These are phyloP conservation scores for Glutinoglossum americanum DNA, from an alignment of 495 filamentous ascomycete genomes.

Conservation along the genomic window DNA sequence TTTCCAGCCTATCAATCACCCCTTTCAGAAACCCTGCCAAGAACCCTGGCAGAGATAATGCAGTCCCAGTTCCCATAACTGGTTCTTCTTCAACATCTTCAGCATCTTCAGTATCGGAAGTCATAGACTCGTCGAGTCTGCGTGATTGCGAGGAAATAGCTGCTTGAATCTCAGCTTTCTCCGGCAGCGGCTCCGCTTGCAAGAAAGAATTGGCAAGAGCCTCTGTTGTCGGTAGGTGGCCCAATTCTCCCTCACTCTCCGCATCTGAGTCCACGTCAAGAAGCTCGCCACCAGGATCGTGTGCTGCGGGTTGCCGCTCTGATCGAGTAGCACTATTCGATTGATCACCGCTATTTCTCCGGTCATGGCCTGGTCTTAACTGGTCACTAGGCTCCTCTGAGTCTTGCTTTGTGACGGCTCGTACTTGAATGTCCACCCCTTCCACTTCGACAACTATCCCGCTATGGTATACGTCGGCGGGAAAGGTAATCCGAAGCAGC, in stretches of 20 bases:
- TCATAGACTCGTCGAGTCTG: conserved; percentile 24
- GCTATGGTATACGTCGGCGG: conserved; percentile 59
- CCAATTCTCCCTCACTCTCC: conserved; percentile 15
- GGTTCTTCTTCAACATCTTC: conserved; percentile 44
- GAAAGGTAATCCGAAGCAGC: conserved; percentile 52
- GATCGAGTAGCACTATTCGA: not conserved
- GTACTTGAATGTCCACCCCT: conserved; percentile 37
- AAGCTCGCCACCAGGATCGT: not conserved
- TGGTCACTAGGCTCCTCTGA: not conserved
- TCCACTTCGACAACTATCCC: conserved; percentile 57
- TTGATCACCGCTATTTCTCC: conserved; percentile 9
- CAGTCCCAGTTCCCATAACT: conserved; percentile 48
- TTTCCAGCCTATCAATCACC: conserved; percentile 54
- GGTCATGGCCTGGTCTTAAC: conserved; percentile 1
- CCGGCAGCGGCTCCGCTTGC: conserved; percentile 51
- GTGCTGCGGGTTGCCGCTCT: conserved; percentile 4
- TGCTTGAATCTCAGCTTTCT: conserved; percentile 55
- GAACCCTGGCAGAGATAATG: conserved; percentile 56
- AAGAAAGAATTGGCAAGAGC: conserved; percentile 79
- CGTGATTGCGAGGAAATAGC: conserved; percentile 47
- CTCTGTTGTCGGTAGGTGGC: conserved; percentile 48
- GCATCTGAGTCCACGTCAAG: not conserved
- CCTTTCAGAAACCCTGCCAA: conserved; percentile 67
- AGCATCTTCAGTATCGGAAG: conserved; percentile 18
- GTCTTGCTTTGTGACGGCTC: conserved; percentile 4